Conservation (phyloP, 306 rosid genomes). For the Betula pendula region DNA sequence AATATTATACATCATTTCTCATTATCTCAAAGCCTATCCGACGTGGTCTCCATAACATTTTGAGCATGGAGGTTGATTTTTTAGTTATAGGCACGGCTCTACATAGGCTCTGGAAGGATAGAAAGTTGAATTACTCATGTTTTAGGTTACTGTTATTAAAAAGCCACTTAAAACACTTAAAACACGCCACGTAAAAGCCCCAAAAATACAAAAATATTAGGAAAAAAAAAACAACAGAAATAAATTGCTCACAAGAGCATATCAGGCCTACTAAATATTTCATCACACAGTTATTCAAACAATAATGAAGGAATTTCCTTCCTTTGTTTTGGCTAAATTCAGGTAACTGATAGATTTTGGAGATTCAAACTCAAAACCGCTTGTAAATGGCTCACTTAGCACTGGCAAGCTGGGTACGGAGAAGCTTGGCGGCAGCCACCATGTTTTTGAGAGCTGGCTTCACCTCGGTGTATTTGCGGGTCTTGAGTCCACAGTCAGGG, state of each 20-base stretch:
- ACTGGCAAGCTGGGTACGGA: slow-evolving; percentile 75
- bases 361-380: slow-evolving; percentile 1
- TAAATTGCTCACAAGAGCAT: slow-evolving; percentile 40
- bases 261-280: slow-evolving; percentile 38
- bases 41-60: too few relatives aligned
- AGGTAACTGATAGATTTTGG: slow-evolving; percentile 14
- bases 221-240: background rate
- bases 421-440: slow-evolving; percentile 84
- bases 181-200: too few relatives aligned
- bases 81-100: too few relatives aligned
- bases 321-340: too few relatives aligned
- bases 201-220: slow-evolving; percentile 40
- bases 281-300: slow-evolving; percentile 52
- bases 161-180: too few relatives aligned
- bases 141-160: too few relatives aligned
- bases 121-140: too few relatives aligned
- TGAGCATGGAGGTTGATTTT: too few relatives aligned
- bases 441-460: slow-evolving; percentile 75
- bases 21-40: too few relatives aligned
- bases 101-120: too few relatives aligned
- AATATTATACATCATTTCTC: too few relatives aligned
- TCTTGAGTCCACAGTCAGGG: slow-evolving; percentile 96
- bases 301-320: slow-evolving; percentile 30
- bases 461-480: slow-evolving; percentile 86
- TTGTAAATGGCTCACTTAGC: slow-evolving; percentile 50